phyloP scores from a whole-genome alignment of 2,329 filamentous ascomycete genomes.

The Botrytis hyacinthi region DNA sequence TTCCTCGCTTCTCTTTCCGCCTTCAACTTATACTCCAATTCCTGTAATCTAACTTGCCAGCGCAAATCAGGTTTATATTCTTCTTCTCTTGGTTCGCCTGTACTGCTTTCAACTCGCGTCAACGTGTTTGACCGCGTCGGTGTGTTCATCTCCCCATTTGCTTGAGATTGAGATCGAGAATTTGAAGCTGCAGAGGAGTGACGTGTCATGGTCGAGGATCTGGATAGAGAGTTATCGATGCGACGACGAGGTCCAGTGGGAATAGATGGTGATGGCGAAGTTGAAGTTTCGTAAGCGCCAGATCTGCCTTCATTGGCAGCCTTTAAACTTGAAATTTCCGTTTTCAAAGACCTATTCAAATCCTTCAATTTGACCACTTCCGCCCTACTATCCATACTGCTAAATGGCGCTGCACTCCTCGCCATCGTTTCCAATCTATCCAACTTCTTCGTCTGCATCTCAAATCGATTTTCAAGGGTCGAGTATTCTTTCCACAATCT shows the following conservation, averaged over 20 bases:
- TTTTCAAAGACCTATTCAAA: slow-evolving; percentile 60
- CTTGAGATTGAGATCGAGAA: neutral
- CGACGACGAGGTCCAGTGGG: slow-evolving; percentile 38
- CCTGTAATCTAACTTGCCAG: slow-evolving; percentile 81
- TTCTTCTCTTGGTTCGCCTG: slow-evolving; percentile 33
- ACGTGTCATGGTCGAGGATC: slow-evolving; percentile 49
- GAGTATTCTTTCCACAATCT: slow-evolving; percentile 92
- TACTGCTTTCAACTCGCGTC: slow-evolving; percentile 20
- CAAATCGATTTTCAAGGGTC: slow-evolving; percentile 75
- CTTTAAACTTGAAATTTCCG: slow-evolving; percentile 68
- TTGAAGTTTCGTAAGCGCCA: slow-evolving; percentile 41
- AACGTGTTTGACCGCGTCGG: neutral
- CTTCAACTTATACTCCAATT: slow-evolving; percentile 85
- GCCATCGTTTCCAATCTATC: slow-evolving; percentile 82
- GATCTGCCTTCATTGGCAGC: slow-evolving; percentile 46
- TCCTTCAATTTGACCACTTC: slow-evolving; percentile 62
- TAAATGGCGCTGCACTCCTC: slow-evolving; percentile 57
- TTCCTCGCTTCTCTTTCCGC: slow-evolving; percentile 83
- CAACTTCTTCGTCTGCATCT: slow-evolving; percentile 77
- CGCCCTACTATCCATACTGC: slow-evolving; percentile 36
- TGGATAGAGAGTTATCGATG: slow-evolving; percentile 27
- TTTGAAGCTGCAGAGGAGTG: slow-evolving; percentile 51
- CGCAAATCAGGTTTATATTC: slow-evolving; percentile 58
- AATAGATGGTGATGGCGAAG: slow-evolving; percentile 38
- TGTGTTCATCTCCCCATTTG: neutral